Evolutionary conservation across 306 rosid genomes (phyloP).

Genomic region (Medicago truncatula): MtrunA17r5.0-ANR NC_053042.1:14337501-14338000

Average conservation of each 20-base stretch:
- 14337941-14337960: no score
- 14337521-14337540: constrained; percentile 80
- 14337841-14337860: no score
- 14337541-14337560: constrained; percentile 84
- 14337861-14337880: no score
- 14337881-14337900: no score
- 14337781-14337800: no score
- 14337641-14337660: constrained; percentile 77
- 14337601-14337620: constrained; percentile 69
- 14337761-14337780: constrained; percentile 10
- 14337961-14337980: constrained; percentile 30
- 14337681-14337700: constrained; percentile 81
- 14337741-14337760: constrained; percentile 66
- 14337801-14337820: no score
- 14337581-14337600: constrained; percentile 86
- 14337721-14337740: constrained; percentile 73
- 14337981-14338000: constrained; percentile 50
- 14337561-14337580: constrained; percentile 64
- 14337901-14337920: no score
- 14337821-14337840: no score
- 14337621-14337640: constrained; percentile 88
- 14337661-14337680: constrained; percentile 73
- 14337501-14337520: constrained; percentile 97
- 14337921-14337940: no score
- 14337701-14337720: constrained; percentile 90